Evolutionary conservation across 2,329 filamentous ascomycete species (phyloP).

Genomic region (Bisporella sp.): DNA sequence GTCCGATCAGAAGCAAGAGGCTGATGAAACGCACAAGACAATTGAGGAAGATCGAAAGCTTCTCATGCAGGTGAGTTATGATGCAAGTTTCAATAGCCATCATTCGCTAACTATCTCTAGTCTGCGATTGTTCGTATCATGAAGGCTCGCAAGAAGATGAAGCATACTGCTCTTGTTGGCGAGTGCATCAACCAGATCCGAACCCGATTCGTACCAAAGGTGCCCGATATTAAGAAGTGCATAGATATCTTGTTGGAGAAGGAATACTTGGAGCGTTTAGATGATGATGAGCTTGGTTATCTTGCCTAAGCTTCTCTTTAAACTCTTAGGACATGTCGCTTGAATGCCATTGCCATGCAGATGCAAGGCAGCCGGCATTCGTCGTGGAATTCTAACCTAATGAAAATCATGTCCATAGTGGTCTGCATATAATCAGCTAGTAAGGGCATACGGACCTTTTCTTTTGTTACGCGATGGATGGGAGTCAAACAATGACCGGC

Average conservation of each 20-base stretch:
- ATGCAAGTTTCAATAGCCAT: not conserved
- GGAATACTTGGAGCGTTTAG: constrained; percentile 93
- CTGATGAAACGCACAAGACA: constrained; percentile 96
- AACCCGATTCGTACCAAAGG: constrained; percentile 84
- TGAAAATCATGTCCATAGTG: too few species aligned
- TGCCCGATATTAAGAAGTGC: constrained; percentile 97
- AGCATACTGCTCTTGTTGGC: constrained; percentile 87
- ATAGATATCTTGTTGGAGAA: constrained; percentile 98
- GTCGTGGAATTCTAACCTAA: too few species aligned
- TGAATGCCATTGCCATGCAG: not conserved
- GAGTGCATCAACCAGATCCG: constrained; percentile 96
- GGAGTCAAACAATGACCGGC: constrained; percentile 1
- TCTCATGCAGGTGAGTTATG: constrained; percentile 76
- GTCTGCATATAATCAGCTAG: too few species aligned
- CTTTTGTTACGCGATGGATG: not conserved
- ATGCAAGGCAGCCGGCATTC: too few species aligned
- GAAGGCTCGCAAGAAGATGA: constrained; percentile 99
- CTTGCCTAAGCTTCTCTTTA: constrained; percentile 56
- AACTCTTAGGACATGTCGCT: too few species aligned
- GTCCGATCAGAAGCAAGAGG: constrained; percentile 92
- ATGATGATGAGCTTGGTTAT: constrained; percentile 91
- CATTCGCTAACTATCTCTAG: constrained; percentile 38
- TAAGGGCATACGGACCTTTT: not conserved
- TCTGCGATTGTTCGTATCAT: constrained; percentile 98
- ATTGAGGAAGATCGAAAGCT: constrained; percentile 98